Evolutionary conservation across 305 asterid genomes (phyloP).

Genomic region (Rubia tinctorum): DNA sequence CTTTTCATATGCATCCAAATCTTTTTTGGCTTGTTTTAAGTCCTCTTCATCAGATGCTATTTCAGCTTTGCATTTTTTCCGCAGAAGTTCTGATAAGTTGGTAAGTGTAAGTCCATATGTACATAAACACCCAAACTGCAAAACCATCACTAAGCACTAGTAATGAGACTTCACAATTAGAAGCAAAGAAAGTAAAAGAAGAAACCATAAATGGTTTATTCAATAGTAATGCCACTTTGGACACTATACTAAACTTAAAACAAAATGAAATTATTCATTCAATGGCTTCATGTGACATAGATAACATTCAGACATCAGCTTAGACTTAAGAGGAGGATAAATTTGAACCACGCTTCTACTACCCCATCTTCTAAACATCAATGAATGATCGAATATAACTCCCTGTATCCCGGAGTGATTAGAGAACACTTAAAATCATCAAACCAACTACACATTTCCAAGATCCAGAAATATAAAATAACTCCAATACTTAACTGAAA

Average conservation of each 20-base stretch:
- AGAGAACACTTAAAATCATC: neutral
- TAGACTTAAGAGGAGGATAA: neutral
- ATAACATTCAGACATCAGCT: neutral
- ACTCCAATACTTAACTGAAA: neutral
- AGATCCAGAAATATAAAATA: neutral
- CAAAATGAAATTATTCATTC: neutral
- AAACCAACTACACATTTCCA: neutral
- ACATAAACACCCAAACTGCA: slow-evolving; percentile 80
- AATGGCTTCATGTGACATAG: neutral
- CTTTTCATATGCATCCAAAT: slow-evolving; percentile 49
- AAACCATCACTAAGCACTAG: too few relatives aligned
- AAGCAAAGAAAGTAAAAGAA: neutral
- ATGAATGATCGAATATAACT: neutral
- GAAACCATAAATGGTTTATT: neutral
- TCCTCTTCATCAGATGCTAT: slow-evolving; percentile 28
- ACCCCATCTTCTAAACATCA: neutral
- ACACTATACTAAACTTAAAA: neutral
- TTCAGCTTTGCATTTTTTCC: slow-evolving; percentile 30
- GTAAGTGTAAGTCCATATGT: slow-evolving; percentile 77
- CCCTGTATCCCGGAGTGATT: too few relatives aligned
- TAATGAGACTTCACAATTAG: neutral
- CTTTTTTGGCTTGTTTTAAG: slow-evolving; percentile 47
- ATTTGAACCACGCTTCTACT: neutral
- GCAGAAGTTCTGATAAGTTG: slow-evolving; percentile 56
- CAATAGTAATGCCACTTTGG: neutral